Base-by-base conservation (phyloP, 2,329 filamentous ascomycete species). In the Nannizziopsis arthrosporioides region DNA sequence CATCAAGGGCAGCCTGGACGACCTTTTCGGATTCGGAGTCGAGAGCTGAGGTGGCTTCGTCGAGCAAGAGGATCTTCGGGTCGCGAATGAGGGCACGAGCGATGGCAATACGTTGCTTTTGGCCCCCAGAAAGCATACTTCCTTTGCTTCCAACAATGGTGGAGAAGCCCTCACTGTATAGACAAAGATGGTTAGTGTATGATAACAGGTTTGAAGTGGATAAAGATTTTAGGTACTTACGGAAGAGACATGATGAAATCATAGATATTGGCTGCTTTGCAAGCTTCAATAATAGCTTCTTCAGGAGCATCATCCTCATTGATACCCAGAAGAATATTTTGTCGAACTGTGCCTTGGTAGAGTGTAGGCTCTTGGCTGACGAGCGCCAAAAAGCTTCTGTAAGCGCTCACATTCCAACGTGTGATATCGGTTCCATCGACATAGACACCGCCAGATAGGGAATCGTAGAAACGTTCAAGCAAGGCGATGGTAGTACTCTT, bases 61-160 rank as follows among this genome's bases (percentile, higher is more conserved):
- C 85, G 0, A 93, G 75, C 0, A 92, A 75, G 3, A 96, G 69
- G 51, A 96, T 81, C 66, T 86, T 89, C 6, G 92, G 90, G 58
- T 94, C 80, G n/a, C 90, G 82, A 37, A 96, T 80, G 10, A 96
- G 72, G 0, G 90, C 92, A 4, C 90, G 81, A 2, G 92, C 90
- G 61, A 96, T 95, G 43, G 88, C 90, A 32, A 96, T 82, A 51
- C 92, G 84, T 67, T 96, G 90, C 63, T 94, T 94, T 67, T 96
- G 92, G 0, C 90, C 92, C 48, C 92, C 90, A 1, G 83, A 89
- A 12, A 94, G 70, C 62, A 95, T 77, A 12, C 80, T 76, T 39
- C 90, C 92, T 69, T 94, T 94, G 63, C 77, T 85, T 22, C 92
- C 90, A 27, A 94, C 88, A 1, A 89, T 62, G 0, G 89, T 94